These are phyloP conservation scores for Colletotrichum agaves DNA, from an alignment of 2,329 filamentous ascomycete genomes.

Conservation along the genomic window DNA sequence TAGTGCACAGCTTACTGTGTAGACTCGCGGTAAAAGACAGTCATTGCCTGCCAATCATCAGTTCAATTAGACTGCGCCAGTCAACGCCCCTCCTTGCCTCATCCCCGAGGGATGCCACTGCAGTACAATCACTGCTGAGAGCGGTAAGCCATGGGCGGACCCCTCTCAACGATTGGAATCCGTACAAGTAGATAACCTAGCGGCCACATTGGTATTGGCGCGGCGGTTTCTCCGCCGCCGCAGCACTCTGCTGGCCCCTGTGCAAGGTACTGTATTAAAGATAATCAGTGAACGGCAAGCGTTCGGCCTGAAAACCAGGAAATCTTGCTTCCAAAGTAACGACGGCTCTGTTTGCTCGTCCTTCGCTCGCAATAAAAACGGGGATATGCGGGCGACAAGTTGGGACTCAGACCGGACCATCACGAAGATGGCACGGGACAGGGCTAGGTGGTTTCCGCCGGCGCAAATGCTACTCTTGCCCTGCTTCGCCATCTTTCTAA, in stretches of 20 bases:
- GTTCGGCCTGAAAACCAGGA: not conserved
- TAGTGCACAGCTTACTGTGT: too few species aligned
- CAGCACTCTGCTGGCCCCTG: not conserved
- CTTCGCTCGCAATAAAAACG: constrained; percentile 16
- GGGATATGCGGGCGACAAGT: constrained; percentile 14
- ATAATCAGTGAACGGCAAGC: not conserved
- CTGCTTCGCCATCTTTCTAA: constrained; percentile 15
- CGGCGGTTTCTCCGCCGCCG: not conserved
- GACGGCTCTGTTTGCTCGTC: not conserved
- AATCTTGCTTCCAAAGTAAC: not conserved
- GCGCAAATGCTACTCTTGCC: constrained; percentile 27
- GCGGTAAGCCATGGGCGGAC: constrained; percentile 8
- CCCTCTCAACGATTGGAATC: constrained; percentile 6
- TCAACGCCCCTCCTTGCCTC: constrained; percentile 2
- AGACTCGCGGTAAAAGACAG: not conserved
- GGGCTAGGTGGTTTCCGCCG: constrained; percentile 18
- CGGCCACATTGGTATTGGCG: constrained; percentile 10
- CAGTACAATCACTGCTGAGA: not conserved
- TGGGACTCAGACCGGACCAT: not conserved
- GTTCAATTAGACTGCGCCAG: too few species aligned
- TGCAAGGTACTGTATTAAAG: not conserved
- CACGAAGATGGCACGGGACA: not conserved
- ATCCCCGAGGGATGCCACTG: constrained; percentile 12
- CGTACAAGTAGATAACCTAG: constrained; percentile 3
- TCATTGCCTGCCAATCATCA: not conserved